Evolutionary conservation across 2,329 filamentous ascomycete species (phyloP), one percentile per base, ranked within the genome.

Genomic region (Sporothrix humicola): DNA sequence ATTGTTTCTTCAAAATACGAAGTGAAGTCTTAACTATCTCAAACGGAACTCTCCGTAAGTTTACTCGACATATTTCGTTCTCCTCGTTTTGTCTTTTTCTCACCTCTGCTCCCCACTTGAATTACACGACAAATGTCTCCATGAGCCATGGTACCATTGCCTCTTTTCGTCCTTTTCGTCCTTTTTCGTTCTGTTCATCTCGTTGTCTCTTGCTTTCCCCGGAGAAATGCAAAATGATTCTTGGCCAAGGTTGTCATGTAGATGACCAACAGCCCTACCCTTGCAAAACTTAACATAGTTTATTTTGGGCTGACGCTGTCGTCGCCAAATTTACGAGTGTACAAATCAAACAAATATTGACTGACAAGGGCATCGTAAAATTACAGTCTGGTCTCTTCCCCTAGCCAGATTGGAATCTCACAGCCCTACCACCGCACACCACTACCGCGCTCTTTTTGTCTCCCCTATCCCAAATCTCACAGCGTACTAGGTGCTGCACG

Each of bases 261-360:
- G 59, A 65, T 46, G 59, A 65, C 59, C 37, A 65, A 46, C 37
- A 46, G 59, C n/a, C 59, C n/a, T 46, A 20, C 37, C 59, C 59
- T 42, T 20, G n/a, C 0, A 65, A 31, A 13, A 23, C 59, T 23
- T 46, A 46, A 65, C 46, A 65, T 65, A 46, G 59, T 44, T 63
- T 65, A 23, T 20, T 44, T 42, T 46, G 31, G 31, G 7, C 3
- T 37, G 2, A 3, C 31, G 31, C 31, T 37, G 31, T 37, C 23
- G 52, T 56, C 52, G 52, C 9, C 52, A 9, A 56, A 10, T 26
- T 56, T 56, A 56, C 20, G 23, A 4, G 52, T 12, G 10, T n/a
- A 17, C 52, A 54, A 1, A 37, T 37, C 31, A 37, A 7, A 37
- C 2, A 37, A 37, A 37, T 37, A 5, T 7, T 5, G 31, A 5